Evolutionary conservation across 73 alveolate species (phyloP), one percentile per base, ranked within the genome.

Genomic region (Paramecium pentaurelia): DNA sequence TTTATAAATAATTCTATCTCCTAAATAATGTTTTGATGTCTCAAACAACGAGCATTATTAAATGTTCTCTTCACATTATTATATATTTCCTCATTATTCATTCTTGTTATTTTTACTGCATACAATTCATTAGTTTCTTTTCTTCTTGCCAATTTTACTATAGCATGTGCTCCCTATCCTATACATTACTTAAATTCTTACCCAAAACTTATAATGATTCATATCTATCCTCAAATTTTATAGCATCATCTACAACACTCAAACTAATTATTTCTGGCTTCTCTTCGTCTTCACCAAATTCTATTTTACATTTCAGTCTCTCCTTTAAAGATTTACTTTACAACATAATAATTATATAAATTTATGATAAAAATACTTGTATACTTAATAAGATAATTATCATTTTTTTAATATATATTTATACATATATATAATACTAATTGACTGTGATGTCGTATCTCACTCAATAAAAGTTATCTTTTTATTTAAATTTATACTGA

Each of bases 131-230:
- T 58, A 30, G 83, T 73, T 34, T 89, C 71, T 54, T 71, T 89
- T 30, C 59, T 77, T 14, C 20, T 89, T 47, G 92, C 86, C 37
- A 71, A 40, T 40, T 83, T 64, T 25, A 89, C 94, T 47, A 71
- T 60, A 8, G 92, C 94, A 22, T 89, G 92, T 34, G 91, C 86
- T 37, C 94, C 94, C 59, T 89, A 77, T 25, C 91, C 91, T 80
- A 30, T 10, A 32, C 18, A 32, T 80, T 10, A 18, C 7, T 18
- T 14, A 80, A 40, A 20, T 22, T 73, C 7, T 73, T 73, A 40
- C 60, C 87, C 60, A 34, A 16, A 4, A 40, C 18, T 73, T 37
- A 32, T 20, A 73, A 40, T 30, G 87, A 25, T n/a, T 73, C 87
- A 38, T 73, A 73, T 73, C 87, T 32, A 40, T 73, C 87, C 18